Evolutionary conservation across 352 stramenopile genomes (phyloP).

Genomic region (Pythium grandisporangium): DNA sequence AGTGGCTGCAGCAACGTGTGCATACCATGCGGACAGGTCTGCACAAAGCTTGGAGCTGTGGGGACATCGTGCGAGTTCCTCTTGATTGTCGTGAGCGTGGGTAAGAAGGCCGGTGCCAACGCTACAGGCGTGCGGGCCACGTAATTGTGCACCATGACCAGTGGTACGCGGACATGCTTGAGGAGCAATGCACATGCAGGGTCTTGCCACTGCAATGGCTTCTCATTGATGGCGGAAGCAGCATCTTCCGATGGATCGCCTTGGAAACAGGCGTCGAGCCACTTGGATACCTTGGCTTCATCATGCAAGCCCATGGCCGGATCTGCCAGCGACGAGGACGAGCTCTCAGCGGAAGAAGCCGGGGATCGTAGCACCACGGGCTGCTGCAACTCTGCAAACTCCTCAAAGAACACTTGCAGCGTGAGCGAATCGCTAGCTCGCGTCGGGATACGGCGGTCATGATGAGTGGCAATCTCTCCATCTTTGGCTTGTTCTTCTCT

Average conservation of each 20-base stretch:
- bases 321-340: not conserved
- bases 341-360: not conserved
- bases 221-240: too few species aligned
- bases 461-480: not conserved
- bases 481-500: not conserved
- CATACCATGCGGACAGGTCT: conserved; percentile 27
- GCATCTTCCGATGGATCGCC: too few species aligned
- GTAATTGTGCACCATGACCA: conserved; percentile 55
- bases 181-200: conserved; percentile 23
- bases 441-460: conserved; percentile 6
- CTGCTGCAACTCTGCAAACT: conserved; percentile 21
- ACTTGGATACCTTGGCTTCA: conserved; percentile 10
- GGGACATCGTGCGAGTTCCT: too few species aligned
- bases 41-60: not conserved
- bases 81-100: conserved; percentile 10
- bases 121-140: conserved; percentile 45
- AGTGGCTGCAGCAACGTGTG: conserved; percentile 32
- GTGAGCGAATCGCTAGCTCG: conserved; percentile 14
- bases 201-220: conserved; percentile 16
- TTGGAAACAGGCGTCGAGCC: conserved; percentile 15
- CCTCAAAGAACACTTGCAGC: conserved; percentile 61
- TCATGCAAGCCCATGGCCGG: conserved; percentile 1
- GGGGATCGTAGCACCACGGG: conserved; percentile 25
- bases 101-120: conserved; percentile 15
- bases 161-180: conserved; percentile 36